Conservation (phyloP, 192 early-diverging fungal genomes). For the Funneliformis mosseae region DNA sequence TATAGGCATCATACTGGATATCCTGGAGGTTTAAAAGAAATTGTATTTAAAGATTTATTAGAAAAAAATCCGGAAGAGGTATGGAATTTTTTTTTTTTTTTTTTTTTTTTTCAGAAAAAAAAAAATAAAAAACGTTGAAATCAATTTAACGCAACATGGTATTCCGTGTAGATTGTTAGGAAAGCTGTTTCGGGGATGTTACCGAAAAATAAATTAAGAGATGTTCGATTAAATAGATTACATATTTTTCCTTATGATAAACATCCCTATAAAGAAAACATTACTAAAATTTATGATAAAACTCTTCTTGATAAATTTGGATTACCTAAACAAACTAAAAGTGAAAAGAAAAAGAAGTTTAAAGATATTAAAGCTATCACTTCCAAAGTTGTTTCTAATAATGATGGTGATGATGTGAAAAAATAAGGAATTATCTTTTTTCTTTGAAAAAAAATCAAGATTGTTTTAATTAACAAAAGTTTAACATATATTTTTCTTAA, state of each 20-base stretch:
- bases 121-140: neutral
- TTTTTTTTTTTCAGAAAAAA: neutral
- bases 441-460: too few relatives aligned
- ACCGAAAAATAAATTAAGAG: conserved; percentile 90
- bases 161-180: conserved; percentile 57
- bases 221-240: conserved; percentile 73
- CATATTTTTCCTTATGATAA: conserved; percentile 81
- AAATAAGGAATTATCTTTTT: neutral
- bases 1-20: conserved; percentile 88
- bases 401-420: neutral
- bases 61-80: conserved; percentile 78
- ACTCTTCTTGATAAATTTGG: neutral
- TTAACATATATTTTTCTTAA: too few relatives aligned
- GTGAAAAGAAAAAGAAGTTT: neutral
- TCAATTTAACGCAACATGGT: neutral
- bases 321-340: neutral
- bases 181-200: conserved; percentile 94
- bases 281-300: conserved; percentile 74
- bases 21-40: conserved; percentile 84
- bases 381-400: neutral
- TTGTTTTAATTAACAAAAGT: too few relatives aligned
- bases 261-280: conserved; percentile 87
- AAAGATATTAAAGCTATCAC: neutral
- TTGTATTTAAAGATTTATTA: conserved; percentile 71
- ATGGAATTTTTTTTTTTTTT: neutral